Conservation (phyloP, 2,329 filamentous ascomycete species). For the Chaetomiaceae sp. region DNA sequence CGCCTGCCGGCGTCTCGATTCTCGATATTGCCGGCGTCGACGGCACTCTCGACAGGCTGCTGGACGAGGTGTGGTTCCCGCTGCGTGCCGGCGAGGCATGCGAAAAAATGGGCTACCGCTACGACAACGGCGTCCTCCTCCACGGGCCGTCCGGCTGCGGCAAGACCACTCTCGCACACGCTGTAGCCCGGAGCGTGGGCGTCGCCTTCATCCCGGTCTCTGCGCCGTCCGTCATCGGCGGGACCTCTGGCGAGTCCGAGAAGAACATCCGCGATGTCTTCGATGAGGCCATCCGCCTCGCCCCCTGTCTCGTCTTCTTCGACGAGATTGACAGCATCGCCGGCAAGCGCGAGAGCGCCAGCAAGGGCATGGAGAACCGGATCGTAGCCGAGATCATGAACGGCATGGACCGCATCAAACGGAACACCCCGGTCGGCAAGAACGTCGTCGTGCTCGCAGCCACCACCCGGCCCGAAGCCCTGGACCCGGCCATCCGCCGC, state of each 20-base stretch:
- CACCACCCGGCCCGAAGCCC: conserved; percentile 79
- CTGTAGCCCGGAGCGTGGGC: conserved; percentile 69
- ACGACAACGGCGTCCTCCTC: conserved; percentile 69
- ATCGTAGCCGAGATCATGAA: conserved; percentile 79
- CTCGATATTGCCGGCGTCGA: conserved; percentile 74
- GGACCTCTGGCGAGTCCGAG: conserved; percentile 86
- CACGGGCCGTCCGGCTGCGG: conserved; percentile 83
- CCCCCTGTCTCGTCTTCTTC: conserved; percentile 86
- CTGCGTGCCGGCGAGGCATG: conserved; percentile 66
- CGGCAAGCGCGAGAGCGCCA: conserved; percentile 75
- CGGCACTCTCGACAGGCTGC: conserved; percentile 63
- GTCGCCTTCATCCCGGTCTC: conserved; percentile 79
- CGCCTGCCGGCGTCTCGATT: conserved; percentile 64
- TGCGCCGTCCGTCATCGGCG: conserved; percentile 74
- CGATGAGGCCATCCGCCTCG: conserved; percentile 79
- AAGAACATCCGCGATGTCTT: conserved; percentile 82
- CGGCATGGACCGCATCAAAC: conserved; percentile 79
- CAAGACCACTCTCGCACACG: conserved; percentile 79
- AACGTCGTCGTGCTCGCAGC: conserved; percentile 87
- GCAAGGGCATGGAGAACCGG: conserved; percentile 84
- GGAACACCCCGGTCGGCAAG: conserved; percentile 65
- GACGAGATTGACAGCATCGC: conserved; percentile 91
- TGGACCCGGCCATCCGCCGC: conserved; percentile 74
- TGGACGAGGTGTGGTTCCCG: conserved; percentile 68
- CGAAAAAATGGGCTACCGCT: conserved; percentile 59